Base-by-base conservation (phyloP, 75 land plant genomes). In the Azolla pinnata region DNA sequence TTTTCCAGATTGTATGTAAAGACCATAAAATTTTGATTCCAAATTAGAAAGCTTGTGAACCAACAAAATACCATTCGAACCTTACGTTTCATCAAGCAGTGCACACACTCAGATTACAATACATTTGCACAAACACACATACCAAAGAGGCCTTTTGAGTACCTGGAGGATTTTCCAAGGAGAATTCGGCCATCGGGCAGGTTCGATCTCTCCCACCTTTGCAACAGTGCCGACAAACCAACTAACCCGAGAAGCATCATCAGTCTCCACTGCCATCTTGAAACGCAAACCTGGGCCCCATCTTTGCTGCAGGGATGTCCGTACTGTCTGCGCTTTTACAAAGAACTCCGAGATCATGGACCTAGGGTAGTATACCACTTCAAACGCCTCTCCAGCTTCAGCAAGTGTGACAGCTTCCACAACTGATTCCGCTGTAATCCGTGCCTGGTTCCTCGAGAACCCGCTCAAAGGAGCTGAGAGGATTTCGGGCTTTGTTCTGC, bases 131-230 rank as follows among this genome's bases (percentile, higher is more conserved):
- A n/a, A n/a, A n/a, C n/a, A n/a, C n/a, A n/a, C n/a, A n/a, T n/a
- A n/a, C n/a, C n/a, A 17, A 46, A 14, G 21, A 46, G 35, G 1
- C 1, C 65, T 17, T 19, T 26, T 4, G 21, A 18, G 2, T 46
- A 86, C 95, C 95, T 88, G 95, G 20, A 88, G 81, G 29, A 88
- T 75, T 21, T 91, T 80, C 95, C 95, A 88, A 2, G 84, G 91
- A 14, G 95, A 88, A 50, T 72, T 82, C 44, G 95, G 90, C 95
- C 95, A 88, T 24, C 67, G 71, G 8, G 78, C 57, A 17, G 95
- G 83, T 52, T 88, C 90, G 28, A 90, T 83, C 29, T 73, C 78
- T 63, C 80, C 83, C 58, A 88, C 90, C 33, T 75, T 63, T 51
- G 86, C 69, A 2, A 88, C 61, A 31, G 86, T 83, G 19, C 95